Evolutionary conservation across 768 basidiomycete genomes (phyloP).

Genomic region (Nidularia pulvinata): DNA sequence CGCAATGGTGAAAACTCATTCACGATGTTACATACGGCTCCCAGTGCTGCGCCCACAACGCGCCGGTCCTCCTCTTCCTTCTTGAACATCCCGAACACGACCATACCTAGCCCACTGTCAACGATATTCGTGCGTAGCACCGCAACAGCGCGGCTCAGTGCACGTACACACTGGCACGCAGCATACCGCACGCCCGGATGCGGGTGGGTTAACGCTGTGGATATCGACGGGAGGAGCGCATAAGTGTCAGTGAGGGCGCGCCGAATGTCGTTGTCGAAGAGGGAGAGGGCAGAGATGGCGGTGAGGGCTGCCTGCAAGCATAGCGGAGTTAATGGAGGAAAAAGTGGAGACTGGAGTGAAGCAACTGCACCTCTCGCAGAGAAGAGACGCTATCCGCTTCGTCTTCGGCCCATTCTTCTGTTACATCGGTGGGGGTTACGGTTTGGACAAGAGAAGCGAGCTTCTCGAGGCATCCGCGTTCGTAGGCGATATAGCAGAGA

Average conservation of each 20-base stretch:
- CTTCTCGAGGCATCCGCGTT: constrained; percentile 64
- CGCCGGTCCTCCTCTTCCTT: constrained; percentile 60
- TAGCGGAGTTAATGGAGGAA: neutral
- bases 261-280: constrained; percentile 68
- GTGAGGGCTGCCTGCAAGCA: constrained; percentile 67
- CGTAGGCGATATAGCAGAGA: constrained; percentile 67
- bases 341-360: neutral
- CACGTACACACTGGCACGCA: constrained; percentile 84
- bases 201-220: constrained; percentile 51
- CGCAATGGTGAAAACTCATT: constrained; percentile 84
- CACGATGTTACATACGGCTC: constrained; percentile 83
- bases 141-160: constrained; percentile 75
- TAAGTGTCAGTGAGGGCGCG: constrained; percentile 59
- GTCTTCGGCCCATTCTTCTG: constrained; percentile 62
- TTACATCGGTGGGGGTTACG: constrained; percentile 46
- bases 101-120: constrained; percentile 75
- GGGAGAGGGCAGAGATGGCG: constrained; percentile 67
- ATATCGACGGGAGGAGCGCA: constrained; percentile 34
- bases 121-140: constrained; percentile 85
- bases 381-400: constrained; percentile 58
- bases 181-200: constrained; percentile 82
- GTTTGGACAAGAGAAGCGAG: constrained; percentile 50
- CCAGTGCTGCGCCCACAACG: constrained; percentile 69
- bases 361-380: constrained; percentile 58
- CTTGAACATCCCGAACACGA: constrained; percentile 19